Evolutionary conservation across 208 protist species (phyloP).

Genomic region (Cochliopodium minus): DNA sequence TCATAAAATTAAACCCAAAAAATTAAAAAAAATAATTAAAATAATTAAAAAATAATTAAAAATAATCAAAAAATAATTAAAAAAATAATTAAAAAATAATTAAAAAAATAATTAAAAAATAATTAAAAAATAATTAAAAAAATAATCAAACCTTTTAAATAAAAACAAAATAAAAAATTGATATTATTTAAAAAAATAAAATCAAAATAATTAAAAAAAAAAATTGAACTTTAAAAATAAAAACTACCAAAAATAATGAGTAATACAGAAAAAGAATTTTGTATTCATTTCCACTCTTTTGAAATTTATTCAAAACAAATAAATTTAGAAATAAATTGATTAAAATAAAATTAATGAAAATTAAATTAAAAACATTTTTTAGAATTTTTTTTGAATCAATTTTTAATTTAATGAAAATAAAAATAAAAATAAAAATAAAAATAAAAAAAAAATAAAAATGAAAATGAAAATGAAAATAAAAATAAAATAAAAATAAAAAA

Average conservation of each 20-base stretch:
- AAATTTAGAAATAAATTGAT: not conserved
- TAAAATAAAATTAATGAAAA: not conserved
- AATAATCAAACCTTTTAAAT: not conserved
- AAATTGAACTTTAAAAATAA: not conserved
- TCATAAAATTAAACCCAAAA: slow-evolving; percentile 68
- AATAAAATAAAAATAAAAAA: not conserved
- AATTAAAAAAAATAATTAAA: slow-evolving; percentile 1
- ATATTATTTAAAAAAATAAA: not conserved
- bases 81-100: not conserved
- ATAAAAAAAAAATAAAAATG: not conserved
- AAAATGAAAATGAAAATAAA: not conserved
- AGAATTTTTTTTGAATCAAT: not conserved
- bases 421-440: not conserved
- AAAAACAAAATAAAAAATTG: not conserved
- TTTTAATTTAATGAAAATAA: not conserved
- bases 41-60: not conserved
- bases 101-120: not conserved
- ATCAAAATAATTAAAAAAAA: not conserved
- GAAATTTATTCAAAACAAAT: not conserved
- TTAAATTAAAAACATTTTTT: not conserved
- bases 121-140: not conserved
- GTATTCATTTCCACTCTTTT: not conserved
- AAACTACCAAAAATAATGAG: not conserved
- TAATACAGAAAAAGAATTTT: not conserved
- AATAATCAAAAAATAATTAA: not conserved